A percentile compares a stretch with the other conserved stretches of the same genome.
Conservation (phyloP, 2,329 filamentous ascomycete genomes). For the Trichophaea hybrida region DNA sequence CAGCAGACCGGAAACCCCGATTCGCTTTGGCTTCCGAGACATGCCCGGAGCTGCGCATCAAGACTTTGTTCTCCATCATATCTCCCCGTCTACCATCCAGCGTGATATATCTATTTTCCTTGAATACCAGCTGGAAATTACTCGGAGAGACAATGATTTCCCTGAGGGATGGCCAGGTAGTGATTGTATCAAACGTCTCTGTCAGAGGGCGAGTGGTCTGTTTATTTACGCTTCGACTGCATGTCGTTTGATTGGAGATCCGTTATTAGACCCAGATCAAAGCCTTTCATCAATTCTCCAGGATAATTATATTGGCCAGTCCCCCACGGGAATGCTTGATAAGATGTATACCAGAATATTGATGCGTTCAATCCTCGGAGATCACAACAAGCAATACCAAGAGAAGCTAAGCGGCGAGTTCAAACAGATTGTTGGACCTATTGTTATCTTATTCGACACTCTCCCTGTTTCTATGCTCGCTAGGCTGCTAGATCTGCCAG, state of each 20-base stretch:
- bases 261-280: conserved; percentile 1
- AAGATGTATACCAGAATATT: not conserved
- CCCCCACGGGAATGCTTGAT: not conserved
- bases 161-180: conserved; percentile 1
- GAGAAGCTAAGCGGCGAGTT: not conserved
- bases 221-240: conserved; percentile 28
- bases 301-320: not conserved
- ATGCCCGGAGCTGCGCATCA: too few species aligned
- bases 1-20: too few species aligned
- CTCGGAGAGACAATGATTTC: conserved; percentile 2
- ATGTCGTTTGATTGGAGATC: conserved; percentile 26
- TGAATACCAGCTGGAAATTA: too few species aligned
- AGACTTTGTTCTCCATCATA: too few species aligned
- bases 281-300: conserved; percentile 3
- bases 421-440: conserved; percentile 17
- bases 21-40: too few species aligned
- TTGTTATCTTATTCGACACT: conserved; percentile 20
- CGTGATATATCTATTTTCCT: too few species aligned
- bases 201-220: conserved; percentile 20
- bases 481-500: conserved; percentile 17
- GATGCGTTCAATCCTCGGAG: not conserved
- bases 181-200: conserved; percentile 16
- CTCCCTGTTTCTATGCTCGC: conserved; percentile 21
- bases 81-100: too few species aligned
- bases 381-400: not conserved